Conservation (phyloP, 2,329 filamentous ascomycete species). For the Trichoderma aggressivum region DNA sequence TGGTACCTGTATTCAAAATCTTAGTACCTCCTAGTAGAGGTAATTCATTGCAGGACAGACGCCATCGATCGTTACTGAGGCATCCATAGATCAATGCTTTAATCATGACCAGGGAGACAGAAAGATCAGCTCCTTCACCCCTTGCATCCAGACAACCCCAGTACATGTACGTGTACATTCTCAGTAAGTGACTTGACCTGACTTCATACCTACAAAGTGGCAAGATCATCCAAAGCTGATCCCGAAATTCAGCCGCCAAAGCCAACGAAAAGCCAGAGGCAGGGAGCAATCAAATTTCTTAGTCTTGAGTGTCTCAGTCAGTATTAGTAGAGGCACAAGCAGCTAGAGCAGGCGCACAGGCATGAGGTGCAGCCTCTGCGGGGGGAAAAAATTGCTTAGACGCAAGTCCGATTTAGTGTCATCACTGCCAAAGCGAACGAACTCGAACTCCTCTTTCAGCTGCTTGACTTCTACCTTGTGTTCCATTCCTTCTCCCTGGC, state of each 20-base stretch:
- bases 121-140: background rate
- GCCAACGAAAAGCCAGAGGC: slow-evolving; percentile 7
- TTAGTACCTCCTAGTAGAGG: too few species aligned
- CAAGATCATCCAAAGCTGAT: background rate
- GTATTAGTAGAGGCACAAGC: background rate
- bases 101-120: background rate
- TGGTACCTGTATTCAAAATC: background rate
- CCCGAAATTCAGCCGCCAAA: slow-evolving; percentile 27
- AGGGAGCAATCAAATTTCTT: background rate
- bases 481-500: background rate
- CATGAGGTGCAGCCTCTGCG: slow-evolving; percentile 13
- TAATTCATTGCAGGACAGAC: background rate
- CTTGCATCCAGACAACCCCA: background rate
- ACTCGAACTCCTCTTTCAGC: slow-evolving; percentile 15
- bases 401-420: slow-evolving; percentile 15
- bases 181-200: background rate
- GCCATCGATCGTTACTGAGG: background rate
- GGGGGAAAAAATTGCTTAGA: slow-evolving; percentile 19
- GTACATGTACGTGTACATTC: background rate
- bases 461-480: background rate
- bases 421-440: slow-evolving; percentile 7
- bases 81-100: background rate
- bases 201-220: background rate
- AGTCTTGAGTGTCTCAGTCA: background rate
- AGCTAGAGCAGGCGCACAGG: background rate